Evolutionary conservation across 73 alveolate species (phyloP), one percentile per base, ranked within the genome.

Genomic region (Tetrahymena elliotti): DNA sequence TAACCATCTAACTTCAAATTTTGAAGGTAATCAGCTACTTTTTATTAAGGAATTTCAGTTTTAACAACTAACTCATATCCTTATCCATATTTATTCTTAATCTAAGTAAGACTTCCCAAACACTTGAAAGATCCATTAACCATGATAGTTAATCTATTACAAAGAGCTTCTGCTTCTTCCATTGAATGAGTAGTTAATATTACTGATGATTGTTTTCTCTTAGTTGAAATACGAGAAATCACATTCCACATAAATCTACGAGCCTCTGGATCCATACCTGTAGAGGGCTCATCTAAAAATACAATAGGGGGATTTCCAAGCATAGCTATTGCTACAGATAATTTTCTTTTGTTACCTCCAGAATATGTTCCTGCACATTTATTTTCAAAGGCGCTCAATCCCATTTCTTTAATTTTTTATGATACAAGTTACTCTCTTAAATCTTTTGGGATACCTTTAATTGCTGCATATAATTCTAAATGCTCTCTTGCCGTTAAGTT

Each of bases 221-320:
- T 95, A n/a, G 99, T 96, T 13, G 99, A 98, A n/a, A 99, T 97
- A 84, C 98, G 97, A 38, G 99, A 98, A 84, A 99, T 98, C 12
- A 99, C 99, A 38, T 97, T 98, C 99, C 99, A 99, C 99, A 99
- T 99, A 96, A 98, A 98, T 92, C 99, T 93, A 95, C 99, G 97
- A 22, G 99, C 99, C 95, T 98, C 99, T 9, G 99, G 99, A 93
- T 99, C 99, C 99, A 99, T 99, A 83, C 99, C 99, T 3, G 99
- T 99, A 0, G 99, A 97, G n/a, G 99, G 99, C 96, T 99, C 99
- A 95, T 99, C 99, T 35, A 99, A 96, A 96, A 99, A 98, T 31
- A 99, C 99, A 53, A 99, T 99, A 8, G 99, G 99, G 20, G 99
- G 99, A 96, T 99, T 99, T 35, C 99, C 99, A 84, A 99, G 98